phyloP scores from a whole-genome alignment of 495 filamentous ascomycete species.

The Extremus antarcticus region DNA sequence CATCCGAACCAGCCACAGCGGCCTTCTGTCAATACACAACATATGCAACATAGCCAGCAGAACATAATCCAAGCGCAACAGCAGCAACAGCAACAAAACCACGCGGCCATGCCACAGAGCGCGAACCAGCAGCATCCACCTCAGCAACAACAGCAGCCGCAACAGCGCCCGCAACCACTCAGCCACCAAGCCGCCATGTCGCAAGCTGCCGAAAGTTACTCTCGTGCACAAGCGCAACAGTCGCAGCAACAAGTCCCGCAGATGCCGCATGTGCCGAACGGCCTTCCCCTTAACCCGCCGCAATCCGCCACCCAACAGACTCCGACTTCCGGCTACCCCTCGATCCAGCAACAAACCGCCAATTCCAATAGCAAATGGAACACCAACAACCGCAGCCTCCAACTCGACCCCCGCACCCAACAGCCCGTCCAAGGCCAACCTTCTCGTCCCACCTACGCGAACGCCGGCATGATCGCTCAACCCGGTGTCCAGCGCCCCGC shows the following conservation, averaged over 20 bases:
- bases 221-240: conserved; percentile 25
- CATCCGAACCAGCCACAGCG: conserved; percentile 1
- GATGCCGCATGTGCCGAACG: conserved; percentile 24
- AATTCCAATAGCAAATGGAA: too few relatives aligned
- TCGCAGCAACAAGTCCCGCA: conserved; percentile 26
- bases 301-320: conserved; percentile 45
- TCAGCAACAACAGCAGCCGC: conserved; percentile 13
- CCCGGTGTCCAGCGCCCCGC: conserved; percentile 75
- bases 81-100: conserved; percentile 2
- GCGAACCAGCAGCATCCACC: neutral
- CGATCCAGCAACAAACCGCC: conserved; percentile 32
- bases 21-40: conserved; percentile 3
- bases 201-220: conserved; percentile 49
- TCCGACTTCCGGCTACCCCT: conserved; percentile 18
- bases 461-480: conserved; percentile 70
- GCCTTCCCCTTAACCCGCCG: conserved; percentile 20
- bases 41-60: conserved; percentile 10
- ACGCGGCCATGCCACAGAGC: conserved; percentile 3
- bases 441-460: conserved; percentile 66
- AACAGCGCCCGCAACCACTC: conserved; percentile 41
- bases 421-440: conserved; percentile 59
- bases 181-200: conserved; percentile 53
- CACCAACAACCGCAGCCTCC: conserved; percentile 34
- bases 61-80: conserved; percentile 6
- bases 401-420: conserved; percentile 45